These are phyloP conservation scores for Leishmania arabica DNA, from an alignment of 208 protist species.

Conservation along the genomic window DNA sequence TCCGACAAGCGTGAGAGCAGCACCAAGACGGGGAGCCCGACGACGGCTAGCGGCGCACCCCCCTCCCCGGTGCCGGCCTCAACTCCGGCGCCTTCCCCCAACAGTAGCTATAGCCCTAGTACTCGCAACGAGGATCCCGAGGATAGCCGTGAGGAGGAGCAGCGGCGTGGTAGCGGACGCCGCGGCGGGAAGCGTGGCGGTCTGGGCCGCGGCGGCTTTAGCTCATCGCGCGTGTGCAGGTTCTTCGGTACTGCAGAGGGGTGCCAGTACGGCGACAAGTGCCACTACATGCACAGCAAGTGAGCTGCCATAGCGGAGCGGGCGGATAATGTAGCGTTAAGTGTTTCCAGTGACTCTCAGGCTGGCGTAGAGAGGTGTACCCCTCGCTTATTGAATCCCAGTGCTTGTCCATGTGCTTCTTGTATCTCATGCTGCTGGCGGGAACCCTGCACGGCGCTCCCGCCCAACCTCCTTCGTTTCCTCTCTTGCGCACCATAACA, in stretches of 20 bases:
- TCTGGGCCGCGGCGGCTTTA: constrained; percentile 15
- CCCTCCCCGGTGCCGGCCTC: constrained; percentile 5
- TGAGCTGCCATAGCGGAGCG: not conserved
- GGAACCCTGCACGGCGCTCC: not conserved
- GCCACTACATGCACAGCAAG: constrained; percentile 40
- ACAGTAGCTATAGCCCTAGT: constrained; percentile 16
- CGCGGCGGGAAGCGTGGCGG: constrained; percentile 27
- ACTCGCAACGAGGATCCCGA: constrained; percentile 27
- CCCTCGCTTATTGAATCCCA: not conserved
- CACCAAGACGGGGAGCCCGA: constrained; percentile 10
- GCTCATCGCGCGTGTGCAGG: constrained; percentile 29
- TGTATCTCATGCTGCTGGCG: not conserved
- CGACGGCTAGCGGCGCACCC: not conserved
- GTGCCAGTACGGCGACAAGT: constrained; percentile 49
- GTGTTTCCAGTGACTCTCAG: not conserved
- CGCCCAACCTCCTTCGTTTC: not conserved
- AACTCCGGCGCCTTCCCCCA: constrained; percentile 5
- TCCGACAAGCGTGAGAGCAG: constrained; percentile 24
- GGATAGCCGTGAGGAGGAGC: constrained; percentile 32
- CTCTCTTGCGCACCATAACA: not conserved
- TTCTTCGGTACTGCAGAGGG: constrained; percentile 41
- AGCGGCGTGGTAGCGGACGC: constrained; percentile 33
- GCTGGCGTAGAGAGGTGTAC: not conserved
- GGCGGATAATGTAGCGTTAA: not conserved
- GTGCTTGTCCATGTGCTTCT: not conserved